phyloP scores from a whole-genome alignment of 495 filamentous ascomycete species.

The Penicillium chermesinum region DNA sequence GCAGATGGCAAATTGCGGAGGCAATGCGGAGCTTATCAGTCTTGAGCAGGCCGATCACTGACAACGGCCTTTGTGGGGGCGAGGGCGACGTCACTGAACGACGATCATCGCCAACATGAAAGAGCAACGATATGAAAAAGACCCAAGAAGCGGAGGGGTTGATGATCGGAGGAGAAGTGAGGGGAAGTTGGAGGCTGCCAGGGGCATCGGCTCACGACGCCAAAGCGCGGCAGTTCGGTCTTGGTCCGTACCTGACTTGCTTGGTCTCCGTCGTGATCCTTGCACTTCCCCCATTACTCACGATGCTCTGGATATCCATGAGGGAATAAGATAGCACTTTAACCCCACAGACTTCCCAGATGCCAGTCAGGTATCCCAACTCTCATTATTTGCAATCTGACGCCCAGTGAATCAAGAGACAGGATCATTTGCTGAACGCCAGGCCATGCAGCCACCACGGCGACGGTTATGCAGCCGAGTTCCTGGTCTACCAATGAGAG shows the following conservation, averaged over 20 bases:
- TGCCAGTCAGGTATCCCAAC: neutral
- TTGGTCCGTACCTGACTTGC: constrained; percentile 1
- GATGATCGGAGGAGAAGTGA: constrained; percentile 8
- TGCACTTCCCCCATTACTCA: neutral
- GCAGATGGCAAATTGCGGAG: constrained; percentile 33
- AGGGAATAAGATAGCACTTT: too few relatives aligned
- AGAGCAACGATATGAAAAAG: neutral
- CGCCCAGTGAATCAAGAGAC: too few relatives aligned
- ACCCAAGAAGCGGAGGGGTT: neutral
- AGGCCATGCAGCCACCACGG: neutral
- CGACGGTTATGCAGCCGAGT: neutral
- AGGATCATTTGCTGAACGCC: neutral
- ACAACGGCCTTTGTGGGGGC: constrained; percentile 19
- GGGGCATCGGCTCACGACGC: constrained; percentile 10
- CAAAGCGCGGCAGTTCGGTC: neutral
- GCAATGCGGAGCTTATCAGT: constrained; percentile 33
- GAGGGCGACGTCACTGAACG: constrained; percentile 14
- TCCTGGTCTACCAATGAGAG: neutral
- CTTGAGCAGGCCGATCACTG: constrained; percentile 28
- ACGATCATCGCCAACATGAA: neutral
- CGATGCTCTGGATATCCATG: neutral
- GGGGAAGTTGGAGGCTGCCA: constrained; percentile 20
- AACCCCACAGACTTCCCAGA: too few relatives aligned
- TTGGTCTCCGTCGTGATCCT: neutral
- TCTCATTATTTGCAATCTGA: neutral